Conservation (phyloP, 805 yeast genomes). For the Danielia reshetovae region DNA sequence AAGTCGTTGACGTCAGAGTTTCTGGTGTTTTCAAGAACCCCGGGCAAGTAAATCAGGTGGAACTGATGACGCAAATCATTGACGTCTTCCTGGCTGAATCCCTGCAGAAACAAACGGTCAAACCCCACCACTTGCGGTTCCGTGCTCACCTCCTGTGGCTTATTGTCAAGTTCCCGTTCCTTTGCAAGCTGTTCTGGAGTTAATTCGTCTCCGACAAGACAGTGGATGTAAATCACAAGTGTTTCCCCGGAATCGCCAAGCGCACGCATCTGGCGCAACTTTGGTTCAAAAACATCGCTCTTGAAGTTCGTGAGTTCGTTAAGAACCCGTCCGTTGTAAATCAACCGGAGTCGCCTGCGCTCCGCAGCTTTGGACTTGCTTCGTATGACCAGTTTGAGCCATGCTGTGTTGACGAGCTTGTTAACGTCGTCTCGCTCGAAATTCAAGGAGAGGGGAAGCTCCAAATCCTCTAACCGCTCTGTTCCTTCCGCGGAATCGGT, state of each 20-base stretch:
- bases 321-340: slow-evolving; percentile 66
- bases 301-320: slow-evolving; percentile 53
- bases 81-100: slow-evolving; percentile 77
- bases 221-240: slow-evolving; percentile 60
- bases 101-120: slow-evolving; percentile 78
- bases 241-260: slow-evolving; percentile 8
- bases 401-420: slow-evolving; percentile 25
- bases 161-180: slow-evolving; percentile 56
- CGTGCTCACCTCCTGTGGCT: slow-evolving; percentile 47
- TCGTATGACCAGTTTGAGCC: slow-evolving; percentile 31
- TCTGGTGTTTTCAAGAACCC: slow-evolving; percentile 16
- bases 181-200: slow-evolving; percentile 50
- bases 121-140: slow-evolving; percentile 76
- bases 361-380: slow-evolving; percentile 13
- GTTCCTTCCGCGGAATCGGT: slow-evolving; percentile 22
- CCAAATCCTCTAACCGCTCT: slow-evolving; percentile 22
- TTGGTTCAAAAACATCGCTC: slow-evolving; percentile 42
- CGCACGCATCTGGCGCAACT: slow-evolving; percentile 15
- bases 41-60: slow-evolving; percentile 57
- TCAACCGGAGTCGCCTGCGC: slow-evolving; percentile 53
- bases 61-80: slow-evolving; percentile 71
- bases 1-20: slow-evolving; percentile 29
- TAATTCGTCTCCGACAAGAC: slow-evolving; percentile 69
- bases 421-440: slow-evolving; percentile 29
- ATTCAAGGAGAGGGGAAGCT: slow-evolving; percentile 25